These are phyloP conservation scores for Coleophoma cylindrospora DNA, from an alignment of 2,329 filamentous ascomycete genomes.

Conservation along the genomic window DNA sequence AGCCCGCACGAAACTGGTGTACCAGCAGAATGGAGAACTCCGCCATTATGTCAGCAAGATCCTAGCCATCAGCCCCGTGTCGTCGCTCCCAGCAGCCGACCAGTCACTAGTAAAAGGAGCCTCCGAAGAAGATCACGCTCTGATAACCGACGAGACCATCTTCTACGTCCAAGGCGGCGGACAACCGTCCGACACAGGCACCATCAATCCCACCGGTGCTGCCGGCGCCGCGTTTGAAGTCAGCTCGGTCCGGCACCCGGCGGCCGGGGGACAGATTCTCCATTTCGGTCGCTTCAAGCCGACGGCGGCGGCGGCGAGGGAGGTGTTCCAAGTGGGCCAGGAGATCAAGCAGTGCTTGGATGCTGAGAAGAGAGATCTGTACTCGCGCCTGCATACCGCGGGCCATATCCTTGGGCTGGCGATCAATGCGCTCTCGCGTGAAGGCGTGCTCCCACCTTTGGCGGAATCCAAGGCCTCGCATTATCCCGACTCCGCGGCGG, in stretches of 20 bases:
- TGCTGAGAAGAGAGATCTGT: conserved; percentile 51
- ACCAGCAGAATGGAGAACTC: conserved; percentile 11
- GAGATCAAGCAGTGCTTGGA: conserved; percentile 54
- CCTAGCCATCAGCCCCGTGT: conserved; percentile 10
- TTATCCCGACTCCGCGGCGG: conserved; percentile 61
- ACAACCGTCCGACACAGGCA: conserved; percentile 64
- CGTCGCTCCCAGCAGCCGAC: conserved; percentile 12
- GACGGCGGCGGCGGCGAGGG: conserved; percentile 2
- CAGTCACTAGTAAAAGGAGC: conserved; percentile 51
- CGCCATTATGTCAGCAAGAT: conserved; percentile 7
- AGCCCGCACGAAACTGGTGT: conserved; percentile 8
- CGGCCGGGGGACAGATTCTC: conserved; percentile 49
- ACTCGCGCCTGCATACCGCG: conserved; percentile 68
- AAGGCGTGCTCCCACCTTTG: conserved; percentile 45
- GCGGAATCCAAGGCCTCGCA: conserved; percentile 69
- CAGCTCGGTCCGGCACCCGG: conserved; percentile 49
- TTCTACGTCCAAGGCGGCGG: conserved; percentile 74
- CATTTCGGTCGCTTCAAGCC: conserved; percentile 58
- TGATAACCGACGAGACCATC: conserved; percentile 61
- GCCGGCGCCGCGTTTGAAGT: conserved; percentile 40
- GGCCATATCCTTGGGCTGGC: conserved; percentile 69
- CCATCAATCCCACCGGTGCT: conserved; percentile 33
- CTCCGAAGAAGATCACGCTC: conserved; percentile 44
- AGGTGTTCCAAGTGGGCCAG: conserved; percentile 30
- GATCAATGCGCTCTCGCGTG: conserved; percentile 49